Conservation (phyloP, 2,329 filamentous ascomycete species). For the Capronia coronata region DNA sequence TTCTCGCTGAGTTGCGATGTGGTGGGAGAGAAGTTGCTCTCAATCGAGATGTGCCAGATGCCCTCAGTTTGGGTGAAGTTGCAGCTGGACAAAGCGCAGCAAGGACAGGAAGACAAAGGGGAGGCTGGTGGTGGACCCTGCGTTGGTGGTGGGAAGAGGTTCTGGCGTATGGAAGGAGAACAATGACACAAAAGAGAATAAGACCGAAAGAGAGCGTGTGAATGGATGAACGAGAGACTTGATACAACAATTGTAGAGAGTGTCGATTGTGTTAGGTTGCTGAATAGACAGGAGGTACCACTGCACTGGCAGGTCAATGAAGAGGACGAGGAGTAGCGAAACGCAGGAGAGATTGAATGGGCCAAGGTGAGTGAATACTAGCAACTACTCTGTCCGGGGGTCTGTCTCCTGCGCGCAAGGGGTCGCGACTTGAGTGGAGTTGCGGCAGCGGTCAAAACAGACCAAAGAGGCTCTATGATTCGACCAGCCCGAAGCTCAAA, state of each 20-base stretch:
- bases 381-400: no score
- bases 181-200: conserved; percentile 15
- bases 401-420: neutral
- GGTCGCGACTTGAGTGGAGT: neutral
- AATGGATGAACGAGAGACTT: conserved; percentile 15
- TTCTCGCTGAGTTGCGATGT: neutral
- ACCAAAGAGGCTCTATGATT: neutral
- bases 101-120: conserved; percentile 7
- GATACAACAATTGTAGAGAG: conserved; percentile 20
- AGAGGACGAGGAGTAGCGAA: conserved; percentile 4
- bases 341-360: conserved; percentile 4
- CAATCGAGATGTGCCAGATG: neutral
- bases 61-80: conserved; percentile 5
- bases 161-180: no score
- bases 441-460: neutral
- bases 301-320: conserved; percentile 5
- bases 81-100: conserved; percentile 14
- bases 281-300: no score
- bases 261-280: conserved; percentile 7
- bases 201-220: conserved; percentile 5
- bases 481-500: neutral
- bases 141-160: no score
- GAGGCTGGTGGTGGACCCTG: conserved; percentile 13
- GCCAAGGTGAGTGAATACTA: no score
- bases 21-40: neutral